phyloP scores from a whole-genome alignment of 169 alveolate species.

The Fabrea salina region DNA sequence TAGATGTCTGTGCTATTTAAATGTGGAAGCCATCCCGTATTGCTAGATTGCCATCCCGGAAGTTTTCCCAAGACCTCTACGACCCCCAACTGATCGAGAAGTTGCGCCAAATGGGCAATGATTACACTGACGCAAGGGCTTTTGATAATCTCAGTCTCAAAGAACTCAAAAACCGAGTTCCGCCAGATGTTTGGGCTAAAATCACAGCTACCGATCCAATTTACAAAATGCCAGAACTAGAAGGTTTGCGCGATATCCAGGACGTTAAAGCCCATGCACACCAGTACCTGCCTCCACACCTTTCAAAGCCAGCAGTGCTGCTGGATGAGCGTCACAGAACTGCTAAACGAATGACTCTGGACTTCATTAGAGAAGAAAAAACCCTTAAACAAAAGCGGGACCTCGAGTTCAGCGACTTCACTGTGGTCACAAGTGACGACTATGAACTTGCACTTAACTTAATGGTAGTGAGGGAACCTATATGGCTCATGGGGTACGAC shows the following conservation, averaged over 20 bases:
- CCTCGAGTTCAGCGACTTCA: not conserved
- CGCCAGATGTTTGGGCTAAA: constrained; percentile 18
- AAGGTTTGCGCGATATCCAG: not conserved
- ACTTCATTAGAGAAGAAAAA: not conserved
- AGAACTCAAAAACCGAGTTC: constrained; percentile 1
- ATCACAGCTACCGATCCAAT: constrained; percentile 8
- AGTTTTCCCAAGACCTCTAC: not conserved
- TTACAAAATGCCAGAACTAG: not conserved
- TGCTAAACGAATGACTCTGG: constrained; percentile 24
- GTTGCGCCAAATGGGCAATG: not conserved
- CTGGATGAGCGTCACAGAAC: constrained; percentile 17
- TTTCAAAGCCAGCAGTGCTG: not conserved
- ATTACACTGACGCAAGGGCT: not conserved
- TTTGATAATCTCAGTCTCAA: not conserved
- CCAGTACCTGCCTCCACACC: not conserved
- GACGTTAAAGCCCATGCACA: not conserved
- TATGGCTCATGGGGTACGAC: not conserved
- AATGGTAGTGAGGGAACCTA: constrained; percentile 21
- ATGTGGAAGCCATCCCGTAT: no score
- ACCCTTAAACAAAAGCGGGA: not conserved
- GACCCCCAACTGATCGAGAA: not conserved
- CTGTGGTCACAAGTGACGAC: not conserved
- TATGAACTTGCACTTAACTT: not conserved
- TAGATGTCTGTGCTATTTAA: no score
- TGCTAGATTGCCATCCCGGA: no score